These are phyloP conservation scores for Toxicodendron radicans DNA, from an alignment of 345 rosid species.

Conservation along the genomic window DNA sequence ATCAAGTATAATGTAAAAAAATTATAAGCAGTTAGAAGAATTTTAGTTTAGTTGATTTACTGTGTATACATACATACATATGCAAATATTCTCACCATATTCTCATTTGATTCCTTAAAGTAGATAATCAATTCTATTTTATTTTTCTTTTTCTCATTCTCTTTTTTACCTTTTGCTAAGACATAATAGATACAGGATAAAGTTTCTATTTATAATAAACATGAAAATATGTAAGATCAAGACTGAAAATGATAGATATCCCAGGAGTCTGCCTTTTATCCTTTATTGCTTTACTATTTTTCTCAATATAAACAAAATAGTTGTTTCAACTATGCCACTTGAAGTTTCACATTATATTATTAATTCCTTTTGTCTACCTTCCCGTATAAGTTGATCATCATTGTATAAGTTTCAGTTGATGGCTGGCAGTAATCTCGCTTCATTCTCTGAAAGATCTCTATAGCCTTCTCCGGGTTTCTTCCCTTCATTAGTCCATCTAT, in stretches of 20 bases:
- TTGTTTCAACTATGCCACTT: neutral
- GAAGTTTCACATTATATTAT: neutral
- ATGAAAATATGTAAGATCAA: neutral
- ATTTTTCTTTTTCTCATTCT: no score
- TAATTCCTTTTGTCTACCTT: constrained; percentile 44
- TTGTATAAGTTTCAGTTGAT: constrained; percentile 75
- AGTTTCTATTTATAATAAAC: no score
- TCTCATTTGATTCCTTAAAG: neutral
- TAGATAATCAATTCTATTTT: neutral
- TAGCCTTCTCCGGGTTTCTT: constrained; percentile 59
- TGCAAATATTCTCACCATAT: neutral
- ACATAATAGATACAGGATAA: neutral
- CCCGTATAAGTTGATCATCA: constrained; percentile 87
- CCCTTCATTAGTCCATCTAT: constrained; percentile 81
- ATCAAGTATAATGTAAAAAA: neutral
- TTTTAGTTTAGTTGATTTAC: neutral
- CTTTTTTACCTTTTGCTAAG: neutral
- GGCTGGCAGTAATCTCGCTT: constrained; percentile 65
- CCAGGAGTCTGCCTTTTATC: no score
- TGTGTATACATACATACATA: neutral
- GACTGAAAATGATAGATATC: neutral
- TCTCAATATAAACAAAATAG: neutral
- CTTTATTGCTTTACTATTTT: no score
- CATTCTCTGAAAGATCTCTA: constrained; percentile 72
- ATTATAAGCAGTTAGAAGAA: neutral